phyloP scores from a whole-genome alignment of 768 basidiomycete species.

The Russula griseocarnosa region DNA sequence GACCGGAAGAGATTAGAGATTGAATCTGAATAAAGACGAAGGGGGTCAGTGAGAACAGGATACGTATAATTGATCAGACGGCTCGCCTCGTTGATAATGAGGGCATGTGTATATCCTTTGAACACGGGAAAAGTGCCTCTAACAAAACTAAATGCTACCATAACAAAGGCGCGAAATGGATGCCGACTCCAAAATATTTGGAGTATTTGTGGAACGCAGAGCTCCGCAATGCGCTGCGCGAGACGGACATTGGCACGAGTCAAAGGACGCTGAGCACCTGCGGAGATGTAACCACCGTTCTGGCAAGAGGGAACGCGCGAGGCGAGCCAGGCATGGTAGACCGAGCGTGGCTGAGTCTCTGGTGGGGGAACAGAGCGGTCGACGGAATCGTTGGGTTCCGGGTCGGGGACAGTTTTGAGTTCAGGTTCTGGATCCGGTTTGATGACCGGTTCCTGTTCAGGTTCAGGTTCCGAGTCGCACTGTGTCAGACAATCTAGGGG shows the following conservation, averaged over 20 bases:
- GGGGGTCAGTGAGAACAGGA: background rate
- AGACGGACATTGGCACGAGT: constrained; percentile 52
- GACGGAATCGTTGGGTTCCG: background rate
- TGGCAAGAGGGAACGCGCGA: constrained; percentile 28
- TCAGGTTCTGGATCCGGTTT: constrained; percentile 13
- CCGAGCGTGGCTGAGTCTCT: constrained; percentile 4
- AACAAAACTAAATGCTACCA: constrained; percentile 65
- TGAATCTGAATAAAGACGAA: constrained; percentile 50
- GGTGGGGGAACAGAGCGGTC: background rate
- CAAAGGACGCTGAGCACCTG: constrained; percentile 68
- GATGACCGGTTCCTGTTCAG: constrained; percentile 4
- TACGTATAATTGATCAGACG: background rate
- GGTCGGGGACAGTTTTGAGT: background rate
- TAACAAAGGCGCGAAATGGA: constrained; percentile 63
- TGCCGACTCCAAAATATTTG: constrained; percentile 51
- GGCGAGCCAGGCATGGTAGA: constrained; percentile 33
- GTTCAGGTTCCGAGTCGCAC: constrained; percentile 9
- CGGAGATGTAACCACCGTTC: constrained; percentile 35
- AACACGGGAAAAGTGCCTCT: constrained; percentile 78
- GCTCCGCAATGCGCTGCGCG: constrained; percentile 51
- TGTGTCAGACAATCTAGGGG: background rate
- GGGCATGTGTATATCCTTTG: constrained; percentile 80
- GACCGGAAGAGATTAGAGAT: constrained; percentile 60
- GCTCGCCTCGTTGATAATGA: constrained; percentile 79
- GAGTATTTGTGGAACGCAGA: constrained; percentile 55